Base-by-base conservation (phyloP, 495 filamentous ascomycete genomes). In the Penicillium waksmanii region DNA sequence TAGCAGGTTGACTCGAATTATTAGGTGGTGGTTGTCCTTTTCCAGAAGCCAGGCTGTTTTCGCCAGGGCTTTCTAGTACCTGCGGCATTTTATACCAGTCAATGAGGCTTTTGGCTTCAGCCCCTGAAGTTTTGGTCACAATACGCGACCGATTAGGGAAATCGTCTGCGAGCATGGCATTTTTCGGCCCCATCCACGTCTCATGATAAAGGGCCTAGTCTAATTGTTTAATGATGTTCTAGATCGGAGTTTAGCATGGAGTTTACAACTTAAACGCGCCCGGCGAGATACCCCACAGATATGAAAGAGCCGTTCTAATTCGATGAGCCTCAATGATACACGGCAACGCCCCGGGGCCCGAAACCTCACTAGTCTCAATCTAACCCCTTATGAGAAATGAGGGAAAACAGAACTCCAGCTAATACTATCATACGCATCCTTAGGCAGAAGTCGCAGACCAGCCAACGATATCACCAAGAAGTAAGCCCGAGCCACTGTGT, bases 201-300 rank as follows among this genome's bases (percentile, higher is more conserved):
- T 17, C 7, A 19, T n/a, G 15, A 44, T 13, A 2, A 12, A 18
- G n/a, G 15, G 11, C 15, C 7, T 18, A 18, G 19, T 17, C 0
- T 9, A 44, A 19, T 44, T 18, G 15, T 19, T 2, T 7, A 10
- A 44, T 19, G 8, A 19, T 18, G 27, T 31, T 48, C 46, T 48
- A 48, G 46, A 48, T 13, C 46, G 46, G 46, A 48, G 46, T 48
- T 48, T 25, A 48, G 7, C 19, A 8, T 19, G 46, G 46, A 48
- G 8, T 48, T 48, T 25, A 48, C 42, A 7, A 46, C 6, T 5
- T 5, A 5, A 10, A 44, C n/a, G 11, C 40, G 15, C 12, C 36
- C 36, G 17, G 8, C 42, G 42, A 13, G 2, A n/a, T 40, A 13
- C 5, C 2, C 36, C 11, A 40, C 36, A 40, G 36, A 40, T 40